Evolutionary conservation across 2,329 filamentous ascomycete species (phyloP), one percentile per base, ranked within the genome.

Genomic region (Fusarium anguioides): DNA sequence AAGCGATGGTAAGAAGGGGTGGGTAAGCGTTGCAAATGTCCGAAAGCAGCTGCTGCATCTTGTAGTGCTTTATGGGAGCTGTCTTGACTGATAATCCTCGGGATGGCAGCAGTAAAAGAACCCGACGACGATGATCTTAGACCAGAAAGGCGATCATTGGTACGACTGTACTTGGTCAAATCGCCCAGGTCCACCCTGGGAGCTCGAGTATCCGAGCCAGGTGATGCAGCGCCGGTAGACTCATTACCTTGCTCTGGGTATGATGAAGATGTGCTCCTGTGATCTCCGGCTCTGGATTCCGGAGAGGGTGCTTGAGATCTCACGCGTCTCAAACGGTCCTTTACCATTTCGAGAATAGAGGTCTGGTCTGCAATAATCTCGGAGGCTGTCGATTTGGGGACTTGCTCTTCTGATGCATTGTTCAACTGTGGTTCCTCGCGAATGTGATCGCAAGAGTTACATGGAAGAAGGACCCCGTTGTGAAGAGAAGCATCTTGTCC

Each of bases 251-350:
- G 56, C 12, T 72, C 71, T 15, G 71, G 74, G 36, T 78, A 78
- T 2, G 72, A 72, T 12, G 76, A 78, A n/a, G 76, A 78, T 6
- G 66, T 55, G 46, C 72, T 76, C n/a, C 75, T 72, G 29, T 50
- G 53, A 18, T 53, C 59, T 20, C 42, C 33, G 17, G 56, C 24
- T 6, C 14, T 36, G 20, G 33, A 41, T 6, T 66, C 60, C 17
- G 60, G 49, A 36, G 63, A 70, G 11, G 58, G 45, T 8, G 61
- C 53, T 29, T 63, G 41, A 15, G 66, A 63, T 18, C 60, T 60
- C 18, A 14, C 24, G 4, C 48, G 15, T 8, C 62, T 63, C n/a
- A 67, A 44, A 12, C 53, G 59, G 8, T 70, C 57, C 33, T 56
- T 58, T 20, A 72, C 60, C 18, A 71, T 36, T 18, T 61, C 39